A percentile compares a stretch with the other conserved stretches of the same genome.
These are phyloP conservation scores for Lolium multiflorum DNA, from an alignment of 176 grass and related monocot genomes.

Conservation along the genomic window DNA sequence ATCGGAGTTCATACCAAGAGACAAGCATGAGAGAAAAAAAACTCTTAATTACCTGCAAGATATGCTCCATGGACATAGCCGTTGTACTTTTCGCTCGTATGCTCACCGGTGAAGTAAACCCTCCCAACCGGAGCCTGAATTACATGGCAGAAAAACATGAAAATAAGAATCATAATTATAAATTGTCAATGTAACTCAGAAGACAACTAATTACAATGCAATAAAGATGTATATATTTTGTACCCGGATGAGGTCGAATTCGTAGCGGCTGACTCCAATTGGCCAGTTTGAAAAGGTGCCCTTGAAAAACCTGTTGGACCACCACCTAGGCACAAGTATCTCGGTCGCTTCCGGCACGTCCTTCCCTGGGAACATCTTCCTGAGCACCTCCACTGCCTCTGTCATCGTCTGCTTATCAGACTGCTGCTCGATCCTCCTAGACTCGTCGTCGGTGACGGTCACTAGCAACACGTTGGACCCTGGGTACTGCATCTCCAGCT, in stretches of 20 bases:
- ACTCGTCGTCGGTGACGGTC: constrained; percentile 72
- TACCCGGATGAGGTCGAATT: constrained; percentile 73
- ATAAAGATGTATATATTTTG: not conserved
- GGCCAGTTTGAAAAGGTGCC: constrained; percentile 72
- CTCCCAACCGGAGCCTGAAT: constrained; percentile 29
- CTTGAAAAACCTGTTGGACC: constrained; percentile 67
- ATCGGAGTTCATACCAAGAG: not conserved
- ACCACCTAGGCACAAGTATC: constrained; percentile 20
- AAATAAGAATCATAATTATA: too few species aligned
- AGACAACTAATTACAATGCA: not conserved
- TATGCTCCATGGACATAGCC: too few species aligned
- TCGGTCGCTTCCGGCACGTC: too few species aligned
- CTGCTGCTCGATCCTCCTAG: constrained; percentile 70
- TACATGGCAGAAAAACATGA: not conserved
- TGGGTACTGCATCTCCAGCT: constrained; percentile 60
- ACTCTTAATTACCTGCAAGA: not conserved
- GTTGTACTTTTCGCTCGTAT: too few species aligned
- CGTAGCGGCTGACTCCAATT: constrained; percentile 61
- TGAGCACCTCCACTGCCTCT: too few species aligned
- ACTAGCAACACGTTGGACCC: constrained; percentile 58
- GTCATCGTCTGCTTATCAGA: constrained; percentile 43
- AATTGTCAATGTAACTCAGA: not conserved
- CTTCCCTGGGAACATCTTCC: too few species aligned
- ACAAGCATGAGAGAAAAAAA: not conserved
- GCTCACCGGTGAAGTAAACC: too few species aligned